Evolutionary conservation across 164 flowering plant species (phyloP).

Genomic region (Aristolochia californica): DNA sequence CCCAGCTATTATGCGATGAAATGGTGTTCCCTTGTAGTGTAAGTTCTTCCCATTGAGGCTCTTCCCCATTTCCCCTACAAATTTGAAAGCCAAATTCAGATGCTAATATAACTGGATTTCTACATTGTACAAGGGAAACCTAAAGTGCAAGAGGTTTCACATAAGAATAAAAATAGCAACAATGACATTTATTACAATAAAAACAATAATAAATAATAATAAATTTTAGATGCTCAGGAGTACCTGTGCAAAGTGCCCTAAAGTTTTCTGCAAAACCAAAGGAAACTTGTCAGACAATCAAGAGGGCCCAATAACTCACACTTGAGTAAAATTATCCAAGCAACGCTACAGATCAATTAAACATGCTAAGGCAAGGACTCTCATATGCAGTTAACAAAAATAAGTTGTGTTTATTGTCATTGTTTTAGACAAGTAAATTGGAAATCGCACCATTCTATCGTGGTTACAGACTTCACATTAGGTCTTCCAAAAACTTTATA

Average conservation of each 20-base stretch:
- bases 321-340: background rate
- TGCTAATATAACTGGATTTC: background rate
- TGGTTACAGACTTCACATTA: too few species aligned
- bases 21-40: conserved; percentile 80
- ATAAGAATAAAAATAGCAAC: conserved; percentile 1
- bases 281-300: conserved; percentile 1
- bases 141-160: background rate
- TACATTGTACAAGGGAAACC: background rate
- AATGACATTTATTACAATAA: too few species aligned
- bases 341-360: too few species aligned
- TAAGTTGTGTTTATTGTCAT: too few species aligned
- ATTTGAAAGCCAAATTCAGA: background rate
- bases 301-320: background rate
- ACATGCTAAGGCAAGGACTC: too few species aligned
- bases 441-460: too few species aligned
- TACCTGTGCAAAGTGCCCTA: conserved; percentile 98
- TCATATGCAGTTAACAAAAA: too few species aligned
- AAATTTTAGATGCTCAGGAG: too few species aligned
- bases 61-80: conserved; percentile 73
- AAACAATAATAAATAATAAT: too few species aligned
- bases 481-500: too few species aligned
- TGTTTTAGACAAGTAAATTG: too few species aligned
- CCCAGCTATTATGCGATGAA: conserved; percentile 92
- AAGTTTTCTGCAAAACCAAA: conserved; percentile 75
- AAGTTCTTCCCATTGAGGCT: conserved; percentile 55